These are phyloP conservation scores for Misopates orontium DNA, from an alignment of 257 asterid species.

Conservation along the genomic window DNA sequence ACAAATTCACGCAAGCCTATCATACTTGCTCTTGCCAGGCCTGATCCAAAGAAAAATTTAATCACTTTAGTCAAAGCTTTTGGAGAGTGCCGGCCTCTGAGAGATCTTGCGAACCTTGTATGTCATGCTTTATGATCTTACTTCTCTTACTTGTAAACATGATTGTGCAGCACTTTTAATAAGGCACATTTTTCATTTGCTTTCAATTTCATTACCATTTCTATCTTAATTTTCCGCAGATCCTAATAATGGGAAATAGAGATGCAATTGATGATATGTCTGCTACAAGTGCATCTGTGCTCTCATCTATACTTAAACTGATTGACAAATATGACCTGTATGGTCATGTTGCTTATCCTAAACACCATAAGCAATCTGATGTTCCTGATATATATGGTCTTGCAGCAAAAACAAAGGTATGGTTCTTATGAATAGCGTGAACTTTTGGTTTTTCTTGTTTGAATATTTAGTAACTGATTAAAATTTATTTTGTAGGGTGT, in stretches of 20 bases:
- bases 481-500: constrained; percentile 57
- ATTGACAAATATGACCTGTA: constrained; percentile 77
- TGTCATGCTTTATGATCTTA: constrained; percentile 25
- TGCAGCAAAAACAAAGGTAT: constrained; percentile 84
- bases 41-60: constrained; percentile 85
- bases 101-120: constrained; percentile 85
- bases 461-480: constrained; percentile 21
- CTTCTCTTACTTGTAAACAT: constrained; percentile 14
- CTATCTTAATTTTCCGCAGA: constrained; percentile 44
- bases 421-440: constrained; percentile 1
- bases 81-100: constrained; percentile 74
- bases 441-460: constrained; percentile 12
- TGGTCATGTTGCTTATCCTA: constrained; percentile 84
- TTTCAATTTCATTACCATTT: constrained; percentile 18
- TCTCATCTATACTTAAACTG: constrained; percentile 71
- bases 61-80: constrained; percentile 82
- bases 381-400: constrained; percentile 79
- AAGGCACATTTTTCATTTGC: constrained; percentile 12
- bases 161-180: constrained; percentile 20
- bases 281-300: constrained; percentile 67
- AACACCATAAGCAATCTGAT: constrained; percentile 78
- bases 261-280: constrained; percentile 82
- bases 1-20: constrained; percentile 84
- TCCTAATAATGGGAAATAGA: constrained; percentile 82
- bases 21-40: constrained; percentile 91